Evolutionary conservation across 345 rosid species (phyloP), one percentile per base, ranked within the genome.

Genomic region (Gossypium sturtianum): DNA sequence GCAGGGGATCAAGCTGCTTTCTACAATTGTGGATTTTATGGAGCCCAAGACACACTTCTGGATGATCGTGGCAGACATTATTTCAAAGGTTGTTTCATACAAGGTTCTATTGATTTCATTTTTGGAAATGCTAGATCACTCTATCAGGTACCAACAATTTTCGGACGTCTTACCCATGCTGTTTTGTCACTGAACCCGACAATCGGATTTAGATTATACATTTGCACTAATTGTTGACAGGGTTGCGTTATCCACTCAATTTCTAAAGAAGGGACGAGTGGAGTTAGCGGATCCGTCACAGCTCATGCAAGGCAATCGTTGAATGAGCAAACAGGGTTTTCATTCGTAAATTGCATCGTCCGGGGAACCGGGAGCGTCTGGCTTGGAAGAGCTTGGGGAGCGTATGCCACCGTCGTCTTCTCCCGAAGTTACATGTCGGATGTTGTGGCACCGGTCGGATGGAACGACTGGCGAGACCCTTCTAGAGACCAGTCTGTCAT

Each of bases 61-160:
- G 98, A 93, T 59, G 87, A 90, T 73, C 74, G 52, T 12, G 98
- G 97, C 16, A 86, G 86, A 62, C 98, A 93, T 77, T 93, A 85
- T 74, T 93, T 79, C 74, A 84, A 81, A 75, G 87, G 82, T 11
- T 91, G 96, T 53, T 90, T 91, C 84, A 87, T 93, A 1, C 87
- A 94, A 83, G 97, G 98, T 38, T 94, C 97, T 22, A 89, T 94
- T 47, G 97, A 93, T 77, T 89, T 93, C 78, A 93, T 93, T 52
- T 93, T 84, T 69, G 93, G 96, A 53, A 88, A 89, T 75, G 97
- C 83, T 41, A 83, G 85, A 79, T 93, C 93, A 12, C 87, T 93
- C 49, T 92, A 81, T 66, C 72, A 83, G 91, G 93, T 87, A 78
- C 43, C 43, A 74, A n/a, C 23, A 64, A 41, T 5, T n/a, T 41